Conservation (phyloP, 1,139 yeast genomes). For the Nadsonia commutata region DNA sequence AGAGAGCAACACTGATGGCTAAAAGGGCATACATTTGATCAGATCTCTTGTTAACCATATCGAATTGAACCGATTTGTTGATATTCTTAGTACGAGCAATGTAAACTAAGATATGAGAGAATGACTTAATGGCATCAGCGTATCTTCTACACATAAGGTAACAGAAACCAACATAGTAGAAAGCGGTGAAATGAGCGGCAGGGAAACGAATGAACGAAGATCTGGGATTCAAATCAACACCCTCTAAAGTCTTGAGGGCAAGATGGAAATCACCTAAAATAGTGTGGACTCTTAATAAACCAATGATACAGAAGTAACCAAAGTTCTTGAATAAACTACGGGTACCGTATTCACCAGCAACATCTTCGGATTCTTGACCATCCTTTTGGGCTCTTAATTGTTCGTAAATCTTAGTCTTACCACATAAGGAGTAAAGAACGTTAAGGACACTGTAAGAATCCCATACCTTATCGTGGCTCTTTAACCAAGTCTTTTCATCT, state of each 20-base stretch:
- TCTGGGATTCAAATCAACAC: constrained; percentile 31
- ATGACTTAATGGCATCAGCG: constrained; percentile 34
- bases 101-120: constrained; percentile 31
- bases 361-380: constrained; percentile 21
- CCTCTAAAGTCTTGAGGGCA: constrained; percentile 34
- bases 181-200: constrained; percentile 34
- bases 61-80: constrained; percentile 31
- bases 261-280: constrained; percentile 33
- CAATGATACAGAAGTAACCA: constrained; percentile 36
- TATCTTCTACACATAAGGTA: constrained; percentile 36
- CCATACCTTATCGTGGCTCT: constrained; percentile 31
- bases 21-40: constrained; percentile 37
- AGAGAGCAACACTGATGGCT: constrained; percentile 31
- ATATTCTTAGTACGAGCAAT: constrained; percentile 33
- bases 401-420: constrained; percentile 30
- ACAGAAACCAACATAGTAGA: constrained; percentile 37
- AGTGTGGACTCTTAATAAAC: constrained; percentile 34
- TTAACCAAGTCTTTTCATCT: constrained; percentile 24
- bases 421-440: constrained; percentile 32
- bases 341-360: constrained; percentile 32
- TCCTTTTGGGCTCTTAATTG: constrained; percentile 27
- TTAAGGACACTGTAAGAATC: constrained; percentile 33
- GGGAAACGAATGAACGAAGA: constrained; percentile 32
- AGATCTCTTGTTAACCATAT: constrained; percentile 32
- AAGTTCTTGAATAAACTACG: constrained; percentile 29